Base-by-base conservation (phyloP, 139 green algal genomes). In the Haematococcus sp. region DNA sequence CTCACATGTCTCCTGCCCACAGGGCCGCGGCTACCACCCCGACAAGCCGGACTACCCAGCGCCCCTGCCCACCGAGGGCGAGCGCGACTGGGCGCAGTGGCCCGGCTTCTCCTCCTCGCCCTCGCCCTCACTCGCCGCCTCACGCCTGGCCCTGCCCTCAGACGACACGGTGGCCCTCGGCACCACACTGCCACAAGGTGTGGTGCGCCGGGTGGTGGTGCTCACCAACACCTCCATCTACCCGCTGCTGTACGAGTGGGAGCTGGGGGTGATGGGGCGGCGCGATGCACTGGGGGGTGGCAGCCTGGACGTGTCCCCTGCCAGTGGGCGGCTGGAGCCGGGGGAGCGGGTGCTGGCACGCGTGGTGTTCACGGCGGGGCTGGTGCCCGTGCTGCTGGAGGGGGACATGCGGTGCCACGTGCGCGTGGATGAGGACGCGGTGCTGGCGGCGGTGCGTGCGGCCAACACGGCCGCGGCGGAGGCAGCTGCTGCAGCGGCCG, bases 211-310 rank as follows among this genome's bases (percentile, higher is more conserved):
- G 22, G 44, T 85, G 51, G n/a, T 81, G 30, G 58, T 81, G 49
- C 71, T 85, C 32, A 85, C 74, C 44, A 85, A 85, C 71, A 85
- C 71, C 51, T 73, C 68, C 64, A 54, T 51, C 7, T 85, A 81
- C 74, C 79, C 79, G 4, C 44, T 85, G 27, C 44, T 68, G 33
- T 85, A 77, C 51, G 59, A 70, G 3, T 85, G 79, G 79, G 74
- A 81, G 34, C 65, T 81, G 20, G 64, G 73, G 68, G 46, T 55
- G 9, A 54, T 76, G 60, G n/a, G 49, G 35, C 54, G 54, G 23
- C 58, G 35, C 11, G 59, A n/a, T 23, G 56, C 58, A 15, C 54
- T 58, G 46, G 31, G n/a, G 19, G 71, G 71, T 19, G 58, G 40
- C 3, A 23, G 4, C 3, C 17, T 76, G 32, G 54, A 70, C 13